phyloP scores from a whole-genome alignment of 805 yeast species.

The Monosporozyma yasuniensis region DNA sequence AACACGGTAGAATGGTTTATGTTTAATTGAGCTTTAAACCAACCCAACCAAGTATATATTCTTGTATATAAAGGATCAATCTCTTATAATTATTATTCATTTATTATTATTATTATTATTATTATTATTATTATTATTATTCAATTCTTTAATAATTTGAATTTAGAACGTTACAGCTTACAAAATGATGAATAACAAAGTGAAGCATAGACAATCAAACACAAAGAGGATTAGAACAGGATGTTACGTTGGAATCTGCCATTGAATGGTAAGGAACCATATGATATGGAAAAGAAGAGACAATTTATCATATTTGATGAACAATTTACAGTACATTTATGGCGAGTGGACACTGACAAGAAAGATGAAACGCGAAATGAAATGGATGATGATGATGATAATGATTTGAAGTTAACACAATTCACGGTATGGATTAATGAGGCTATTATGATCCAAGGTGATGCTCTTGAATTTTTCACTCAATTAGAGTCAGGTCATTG shows the following conservation, averaged over 20 bases:
- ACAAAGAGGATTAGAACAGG: neutral
- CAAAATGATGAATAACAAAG: too few species aligned
- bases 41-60: neutral
- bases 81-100: too few species aligned
- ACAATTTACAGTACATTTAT: conserved; percentile 12
- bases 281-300: conserved; percentile 9
- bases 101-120: too few species aligned
- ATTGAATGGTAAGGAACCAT: neutral
- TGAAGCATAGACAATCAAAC: too few species aligned
- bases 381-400: too few species aligned
- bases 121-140: too few species aligned
- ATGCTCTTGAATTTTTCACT: conserved; percentile 4
- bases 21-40: conserved; percentile 8
- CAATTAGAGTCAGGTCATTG: conserved; percentile 5
- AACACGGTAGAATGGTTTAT: conserved; percentile 48
- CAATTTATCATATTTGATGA: conserved; percentile 27
- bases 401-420: neutral
- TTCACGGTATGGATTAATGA: conserved; percentile 25
- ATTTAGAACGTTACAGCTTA: too few species aligned
- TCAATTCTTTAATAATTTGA: neutral
- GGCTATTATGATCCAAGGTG: conserved; percentile 15
- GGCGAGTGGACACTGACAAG: neutral
- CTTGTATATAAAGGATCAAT: neutral
- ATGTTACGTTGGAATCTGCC: neutral
- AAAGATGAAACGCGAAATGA: neutral